Evolutionary conservation across 1,139 yeast genomes (phyloP), one percentile per base, ranked within the genome.

Genomic region (Geotrichum candidum): DNA sequence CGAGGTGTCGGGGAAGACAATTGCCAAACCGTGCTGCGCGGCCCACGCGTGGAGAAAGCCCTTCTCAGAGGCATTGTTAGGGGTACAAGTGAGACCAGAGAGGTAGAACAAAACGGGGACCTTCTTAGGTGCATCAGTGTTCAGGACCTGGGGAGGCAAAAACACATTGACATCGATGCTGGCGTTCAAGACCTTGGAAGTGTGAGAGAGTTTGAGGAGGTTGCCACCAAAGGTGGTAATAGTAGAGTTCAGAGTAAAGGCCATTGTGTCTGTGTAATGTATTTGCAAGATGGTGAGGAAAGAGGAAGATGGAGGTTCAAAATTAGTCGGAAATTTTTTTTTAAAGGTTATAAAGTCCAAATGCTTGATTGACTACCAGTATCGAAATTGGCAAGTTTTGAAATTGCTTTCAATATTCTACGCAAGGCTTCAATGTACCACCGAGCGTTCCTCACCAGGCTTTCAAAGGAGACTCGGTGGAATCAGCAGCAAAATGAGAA

Each of bases 1-100:
- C 2, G 98, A 92, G 2, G 99, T 94, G 74, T 94, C 99, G 22
- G 99, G 98, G 74, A 88, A 92, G 1, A 94, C 90, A 29, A 94
- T 76, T 0, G 96, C 96, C 73, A 94, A 86, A 1, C 96, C 96
- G 70, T 84, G 84, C 70, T 87, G 82, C 66, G 86, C 82, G 10
- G 97, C 97, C 74, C 85, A 86, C 64, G 86, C 84, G 70, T 88
- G 94, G 78, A 95, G 83, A 69, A 85, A 89, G 0, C 97, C 96
- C 81, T 94, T 94, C 71, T 94, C 99, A n/a, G 90, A 80, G 63
- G 96, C 96, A 73, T 92, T 94, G 76, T 90, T 85, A 53, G 97
- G 97, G 0, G 96, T 87, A 73, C 98, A 94, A 0, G 97, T 90
- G 68, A 94, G 81, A 0, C 99, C 99, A 2, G 97, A 88, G 41